Base-by-base conservation (phyloP, 164 flowering plant genomes). In the Umbellularia californica region DNA sequence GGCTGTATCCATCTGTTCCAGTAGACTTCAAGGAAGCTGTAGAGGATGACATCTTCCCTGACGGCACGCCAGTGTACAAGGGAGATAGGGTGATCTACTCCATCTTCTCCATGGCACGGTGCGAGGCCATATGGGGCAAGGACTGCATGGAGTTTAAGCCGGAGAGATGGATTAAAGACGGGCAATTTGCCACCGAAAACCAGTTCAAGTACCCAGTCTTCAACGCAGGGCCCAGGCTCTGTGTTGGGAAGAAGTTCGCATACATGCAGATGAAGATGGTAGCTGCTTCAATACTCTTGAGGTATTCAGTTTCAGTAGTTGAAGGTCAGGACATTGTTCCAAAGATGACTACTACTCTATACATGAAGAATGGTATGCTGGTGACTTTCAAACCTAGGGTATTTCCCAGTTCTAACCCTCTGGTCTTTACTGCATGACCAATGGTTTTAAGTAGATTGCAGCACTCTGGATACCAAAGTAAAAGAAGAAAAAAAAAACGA, bases 251-350 rank as follows among this genome's bases (percentile, higher is more conserved):
- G 80, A 83, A 82, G 64, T 87, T 89, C 77, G 93, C 93, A 3
- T 89, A 84, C 82, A 71, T 79, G 79, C 91, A 89, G 83, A 89
- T 89, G 93, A 88, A 89, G 67, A 84, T 84, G 88, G 84, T 86
- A 77, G 93, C 86, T 55, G 88, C 91, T 55, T 83, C 90, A 0
- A 73, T 89, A 20, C 73, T 89, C 47, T 69, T 77, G 75, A 82
- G 86, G 82, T 87, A 85, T 51, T 67, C 77, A 14, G 79, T 89
- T 14, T 47, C 72, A 75, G 88, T 87, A 1, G 84, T 75, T 23
- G 79, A 83, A 50, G 86, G 82, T 23, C 87, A 85, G 0, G 17
- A 13, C 0, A 79, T 85, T 7, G 75, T 52, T 22, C 88, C 89
- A 2, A 89, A 87, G 75, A 2, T 87, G 28, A 83, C 92, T 1